These are phyloP conservation scores for Ceratocystis cubensis DNA, from an alignment of 2,329 filamentous ascomycete genomes.

Conservation along the genomic window DNA sequence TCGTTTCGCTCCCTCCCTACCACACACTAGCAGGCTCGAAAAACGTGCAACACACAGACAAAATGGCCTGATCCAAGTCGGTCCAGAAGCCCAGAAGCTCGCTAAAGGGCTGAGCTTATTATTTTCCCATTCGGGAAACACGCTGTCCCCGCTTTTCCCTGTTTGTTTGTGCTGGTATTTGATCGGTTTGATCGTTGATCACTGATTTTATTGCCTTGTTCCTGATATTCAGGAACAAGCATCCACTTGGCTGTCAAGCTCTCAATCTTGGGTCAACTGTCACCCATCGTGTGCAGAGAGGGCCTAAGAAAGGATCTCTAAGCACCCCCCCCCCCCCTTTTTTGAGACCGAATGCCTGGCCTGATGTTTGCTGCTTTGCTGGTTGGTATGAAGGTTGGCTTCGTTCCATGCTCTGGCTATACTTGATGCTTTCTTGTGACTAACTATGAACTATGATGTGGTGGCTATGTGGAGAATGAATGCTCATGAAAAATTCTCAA, in stretches of 20 bases:
- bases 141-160: not conserved
- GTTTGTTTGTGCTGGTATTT: not conserved
- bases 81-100: slow-evolving; percentile 6
- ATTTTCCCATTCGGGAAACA: not conserved
- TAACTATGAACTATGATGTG: not conserved
- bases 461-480: not conserved
- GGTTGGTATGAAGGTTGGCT: no score
- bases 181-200: not conserved
- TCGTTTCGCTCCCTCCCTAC: not conserved
- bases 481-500: not conserved
- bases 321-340: not conserved
- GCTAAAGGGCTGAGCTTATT: slow-evolving; percentile 4
- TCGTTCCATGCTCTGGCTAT: not conserved
- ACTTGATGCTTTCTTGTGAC: not conserved
- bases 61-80: slow-evolving; percentile 18
- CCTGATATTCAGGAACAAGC: slow-evolving; percentile 2
- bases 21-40: not conserved
- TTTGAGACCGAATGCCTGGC: not conserved
- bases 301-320: not conserved
- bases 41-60: slow-evolving; percentile 17
- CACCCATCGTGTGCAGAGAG: not conserved
- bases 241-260: not conserved
- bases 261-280: not conserved
- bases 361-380: no score
- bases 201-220: not conserved